phyloP scores from a whole-genome alignment of 371 early-diverging fungal species.

The Lichtheimia corymbifera region DNA sequence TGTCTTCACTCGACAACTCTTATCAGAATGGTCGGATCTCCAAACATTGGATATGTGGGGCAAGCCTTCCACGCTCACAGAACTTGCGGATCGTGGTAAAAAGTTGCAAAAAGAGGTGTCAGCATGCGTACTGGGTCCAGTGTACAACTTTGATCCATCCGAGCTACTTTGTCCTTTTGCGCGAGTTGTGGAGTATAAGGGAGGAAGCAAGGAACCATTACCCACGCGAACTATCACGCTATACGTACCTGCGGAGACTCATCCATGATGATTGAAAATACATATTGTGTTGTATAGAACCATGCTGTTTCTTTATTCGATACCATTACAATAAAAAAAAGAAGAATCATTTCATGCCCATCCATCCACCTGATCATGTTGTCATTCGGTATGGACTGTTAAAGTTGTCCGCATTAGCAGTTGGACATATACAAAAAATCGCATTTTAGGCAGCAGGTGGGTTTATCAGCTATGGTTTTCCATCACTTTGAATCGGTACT shows the following conservation, averaged over 20 bases:
- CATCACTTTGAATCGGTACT: too few species aligned
- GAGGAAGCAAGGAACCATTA: background rate
- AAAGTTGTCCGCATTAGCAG: too few species aligned
- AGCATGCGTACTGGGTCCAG: conserved; percentile 36
- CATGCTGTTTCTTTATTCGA: too few species aligned
- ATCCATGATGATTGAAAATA: too few species aligned
- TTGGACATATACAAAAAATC: too few species aligned
- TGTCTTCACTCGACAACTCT: conserved; percentile 1
- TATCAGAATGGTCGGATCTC: conserved; percentile 31
- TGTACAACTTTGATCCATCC: conserved; percentile 33
- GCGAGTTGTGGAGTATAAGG: conserved; percentile 19
- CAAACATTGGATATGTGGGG: conserved; percentile 58
- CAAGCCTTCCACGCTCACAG: conserved; percentile 23
- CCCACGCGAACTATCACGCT: background rate
- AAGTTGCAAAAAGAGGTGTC: conserved; percentile 49
- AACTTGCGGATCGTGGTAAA: conserved; percentile 41
- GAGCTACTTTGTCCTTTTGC: conserved; percentile 50
- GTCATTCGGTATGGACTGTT: too few species aligned
- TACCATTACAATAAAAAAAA: too few species aligned
- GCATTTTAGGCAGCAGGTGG: too few species aligned
- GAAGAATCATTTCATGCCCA: too few species aligned
- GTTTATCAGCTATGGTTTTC: too few species aligned
- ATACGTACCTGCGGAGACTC: conserved; percentile 1
- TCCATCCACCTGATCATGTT: too few species aligned
- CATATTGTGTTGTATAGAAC: too few species aligned